Evolutionary conservation across 2,329 filamentous ascomycete genomes (phyloP).

Genomic region (Alternaria gaisen): DNA sequence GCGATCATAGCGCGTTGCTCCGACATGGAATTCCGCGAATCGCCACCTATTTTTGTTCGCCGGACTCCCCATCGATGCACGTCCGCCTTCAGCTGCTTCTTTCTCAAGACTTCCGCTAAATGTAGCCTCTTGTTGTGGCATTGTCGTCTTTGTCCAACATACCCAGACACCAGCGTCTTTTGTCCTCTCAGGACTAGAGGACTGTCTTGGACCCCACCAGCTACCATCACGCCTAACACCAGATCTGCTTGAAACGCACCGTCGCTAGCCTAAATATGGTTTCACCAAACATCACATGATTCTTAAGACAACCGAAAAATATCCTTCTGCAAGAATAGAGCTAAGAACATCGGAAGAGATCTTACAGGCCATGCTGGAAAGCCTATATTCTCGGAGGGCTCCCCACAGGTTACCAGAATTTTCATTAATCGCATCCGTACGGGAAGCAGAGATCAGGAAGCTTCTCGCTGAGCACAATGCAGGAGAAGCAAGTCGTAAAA

Average conservation of each 20-base stretch:
- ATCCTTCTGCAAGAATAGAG: not conserved
- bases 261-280: not conserved
- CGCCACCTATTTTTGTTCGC: not conserved
- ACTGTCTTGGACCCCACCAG: not conserved
- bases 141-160: not conserved
- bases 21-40: not conserved
- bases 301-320: not conserved
- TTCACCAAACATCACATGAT: not conserved
- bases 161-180: not conserved
- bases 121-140: not conserved
- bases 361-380: not conserved
- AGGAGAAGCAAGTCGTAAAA: not conserved
- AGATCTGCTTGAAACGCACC: not conserved
- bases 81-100: not conserved
- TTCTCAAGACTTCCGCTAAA: not conserved
- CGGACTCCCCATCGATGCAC: not conserved
- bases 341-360: not conserved
- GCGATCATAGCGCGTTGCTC: not conserved
- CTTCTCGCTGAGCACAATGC: not conserved
- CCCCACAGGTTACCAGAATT: too few species aligned
- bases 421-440: not conserved
- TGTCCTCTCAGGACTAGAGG: too few species aligned
- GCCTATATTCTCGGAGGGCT: not conserved
- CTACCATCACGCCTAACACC: fast-evolving
- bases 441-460: not conserved